Evolutionary conservation across 2,329 filamentous ascomycete genomes (phyloP), one percentile per base, ranked within the genome.

Genomic region (Trichoderma sp.): DNA sequence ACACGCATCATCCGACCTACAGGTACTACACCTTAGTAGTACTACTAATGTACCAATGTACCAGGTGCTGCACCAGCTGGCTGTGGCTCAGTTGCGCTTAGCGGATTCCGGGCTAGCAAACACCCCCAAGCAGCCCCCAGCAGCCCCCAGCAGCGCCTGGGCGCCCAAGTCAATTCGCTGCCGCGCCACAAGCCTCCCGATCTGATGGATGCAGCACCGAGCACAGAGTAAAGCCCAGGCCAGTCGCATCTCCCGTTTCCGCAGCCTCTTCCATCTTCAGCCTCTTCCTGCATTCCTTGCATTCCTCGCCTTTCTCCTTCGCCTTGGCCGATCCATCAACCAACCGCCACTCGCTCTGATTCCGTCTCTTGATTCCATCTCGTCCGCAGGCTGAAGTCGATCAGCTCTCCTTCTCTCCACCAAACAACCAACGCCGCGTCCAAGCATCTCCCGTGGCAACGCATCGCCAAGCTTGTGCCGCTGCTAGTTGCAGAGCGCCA

Each of bases 261-360:
- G 54, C 63, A 54, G 63, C 63, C 63, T 65, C 61, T 63, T 34
- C 59, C 59, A 35, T 50, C 42, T 45, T 32, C 63, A 56, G 63
- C 39, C 63, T 57, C 35, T 56, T 45, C 15, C 48, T 27, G 37
- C 37, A 25, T 63, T 63, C 45, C 35, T 27, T 35, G 52, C 37
- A n/a, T n/a, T n/a, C n/a, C n/a, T n/a, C n/a, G n/a, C 39, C n/a
- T 29, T 27, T 34, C 45, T 37, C 34, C 22, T 37, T 17, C 37
- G 52, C n/a, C 15, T 32, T 34, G 13, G 45, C 25, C 13, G 29
- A 34, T 63, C 29, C 63, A 65, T 65, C 63, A 65, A 48, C 50
- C 37, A 34, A 27, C 52, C 52, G 37, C 29, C 63, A 17, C 52
- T 65, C 63, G 37, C 52, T 65, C 63, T 25, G 17, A 8, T 25